Evolutionary conservation across 1,139 yeast genomes (phyloP).

Genomic region (Suhomyces yuchorum): DNA sequence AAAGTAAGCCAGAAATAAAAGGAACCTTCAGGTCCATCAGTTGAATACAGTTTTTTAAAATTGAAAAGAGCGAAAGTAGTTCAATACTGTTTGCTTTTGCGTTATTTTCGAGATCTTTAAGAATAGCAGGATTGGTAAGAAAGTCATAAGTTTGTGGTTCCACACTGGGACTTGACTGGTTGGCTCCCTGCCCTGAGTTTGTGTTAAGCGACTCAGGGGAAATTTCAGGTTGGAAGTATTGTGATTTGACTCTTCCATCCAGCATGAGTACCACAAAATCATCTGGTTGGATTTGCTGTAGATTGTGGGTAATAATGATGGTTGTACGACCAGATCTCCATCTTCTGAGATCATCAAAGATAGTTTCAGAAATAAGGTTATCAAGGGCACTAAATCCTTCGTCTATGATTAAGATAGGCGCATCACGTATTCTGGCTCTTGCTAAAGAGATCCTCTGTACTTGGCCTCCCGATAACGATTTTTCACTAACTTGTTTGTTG

Average conservation of each 20-base stretch:
- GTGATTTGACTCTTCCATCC: conserved; percentile 53
- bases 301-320: conserved; percentile 77
- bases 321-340: conserved; percentile 78
- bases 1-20: conserved; percentile 52
- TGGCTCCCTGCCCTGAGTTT: not conserved
- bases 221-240: not conserved
- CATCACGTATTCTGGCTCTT: conserved; percentile 70
- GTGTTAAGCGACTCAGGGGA: not conserved
- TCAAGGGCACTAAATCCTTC: conserved; percentile 88
- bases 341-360: conserved; percentile 51
- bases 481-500: conserved; percentile 51
- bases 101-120: conserved; percentile 25
- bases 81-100: conserved; percentile 6
- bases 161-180: not conserved
- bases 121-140: conserved; percentile 28
- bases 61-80: conserved; percentile 31
- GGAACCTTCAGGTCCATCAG: conserved; percentile 37
- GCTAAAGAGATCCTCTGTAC: conserved; percentile 81
- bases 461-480: conserved; percentile 89
- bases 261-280: conserved; percentile 63
- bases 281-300: conserved; percentile 50
- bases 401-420: conserved; percentile 78
- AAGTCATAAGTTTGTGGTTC: conserved; percentile 16
- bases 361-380: conserved; percentile 39
- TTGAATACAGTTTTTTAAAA: conserved; percentile 37